Base-by-base conservation (phyloP, 2,329 filamentous ascomycete species). In the Hypoxylon sp. region DNA sequence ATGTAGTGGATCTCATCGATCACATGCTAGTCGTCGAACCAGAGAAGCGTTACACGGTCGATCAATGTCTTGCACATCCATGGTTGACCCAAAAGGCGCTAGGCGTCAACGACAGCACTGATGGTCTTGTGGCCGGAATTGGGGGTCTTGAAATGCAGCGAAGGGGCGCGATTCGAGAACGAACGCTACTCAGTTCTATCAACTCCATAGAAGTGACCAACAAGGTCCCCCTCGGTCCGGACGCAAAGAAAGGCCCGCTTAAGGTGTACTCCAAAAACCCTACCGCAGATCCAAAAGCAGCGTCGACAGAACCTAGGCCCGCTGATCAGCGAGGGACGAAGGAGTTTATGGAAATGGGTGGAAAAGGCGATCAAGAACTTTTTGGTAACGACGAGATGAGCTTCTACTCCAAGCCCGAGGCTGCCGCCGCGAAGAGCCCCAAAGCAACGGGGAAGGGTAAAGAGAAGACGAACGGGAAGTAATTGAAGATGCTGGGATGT, bases 11-110 rank as follows among this genome's bases (percentile, higher is more conserved):
- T 62, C 79, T 99, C 23, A 97, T 99, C 61, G 94, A 99, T 70
- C 82, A 81, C 30, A 99, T 99, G 94, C 81, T 99, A 40, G 89
- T 90, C 2, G 91, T 97, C 23, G 87, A 97, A 59, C 87, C 91
- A 2, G 84, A 90, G 19, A 83, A 87, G 69, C 86, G 94, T 37
- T 93, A 89, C 70, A 93, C 89, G 0, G 85, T 99, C 53, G 92
- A 97, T 59, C 85, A 96, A 64, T 97, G 94, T 67, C 80, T 99
- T 7, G 78, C 88, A 60, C 94, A 99, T 67, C 91, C 93, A 0
- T 99, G 94, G 94, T 83, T 91, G 44, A 91, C 84, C 0, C 80
- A 84, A 57, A 81, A 74, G 29, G 58, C 69, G 9, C 75, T 82
- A 25, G 85, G 80, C 53, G 78, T 87, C 20, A 86, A 86, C 55